phyloP scores from a whole-genome alignment of 345 rosid species.

The Syzygium jambos region DNA sequence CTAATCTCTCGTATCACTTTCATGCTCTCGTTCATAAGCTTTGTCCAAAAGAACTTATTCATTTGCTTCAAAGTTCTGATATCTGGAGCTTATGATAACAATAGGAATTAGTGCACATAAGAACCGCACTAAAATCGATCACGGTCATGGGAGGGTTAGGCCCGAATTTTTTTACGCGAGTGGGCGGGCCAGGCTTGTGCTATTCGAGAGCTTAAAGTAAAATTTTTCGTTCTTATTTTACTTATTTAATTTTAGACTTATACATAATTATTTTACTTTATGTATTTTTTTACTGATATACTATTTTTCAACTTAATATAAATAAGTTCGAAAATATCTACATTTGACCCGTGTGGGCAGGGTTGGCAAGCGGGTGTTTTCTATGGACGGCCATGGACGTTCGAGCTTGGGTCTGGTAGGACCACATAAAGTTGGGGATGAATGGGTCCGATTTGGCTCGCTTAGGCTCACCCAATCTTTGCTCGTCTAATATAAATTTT shows the following conservation, averaged over 20 bases:
- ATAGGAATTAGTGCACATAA: too few relatives aligned
- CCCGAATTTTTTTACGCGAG: background rate
- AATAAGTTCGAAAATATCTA: too few relatives aligned
- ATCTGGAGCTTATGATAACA: background rate
- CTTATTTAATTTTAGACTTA: background rate
- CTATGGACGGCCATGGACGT: background rate
- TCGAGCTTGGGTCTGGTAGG: background rate
- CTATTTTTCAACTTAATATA: too few relatives aligned
- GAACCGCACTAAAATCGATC: too few relatives aligned
- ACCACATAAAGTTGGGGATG: background rate
- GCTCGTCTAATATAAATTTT: background rate
- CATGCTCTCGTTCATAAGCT: background rate
- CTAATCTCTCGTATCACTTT: background rate
- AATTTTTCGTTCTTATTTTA: background rate
- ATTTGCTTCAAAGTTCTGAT: background rate
- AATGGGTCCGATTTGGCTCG: background rate
- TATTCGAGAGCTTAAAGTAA: background rate
- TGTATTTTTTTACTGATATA: background rate
- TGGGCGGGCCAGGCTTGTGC: background rate
- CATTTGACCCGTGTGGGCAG: background rate
- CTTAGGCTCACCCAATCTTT: background rate
- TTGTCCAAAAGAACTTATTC: background rate
- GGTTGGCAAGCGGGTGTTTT: background rate
- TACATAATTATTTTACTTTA: background rate
- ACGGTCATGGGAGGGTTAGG: background rate